Evolutionary conservation across 306 rosid species (phyloP), one percentile per base, ranked within the genome.

Genomic region (Quillaja saponaria): DNA sequence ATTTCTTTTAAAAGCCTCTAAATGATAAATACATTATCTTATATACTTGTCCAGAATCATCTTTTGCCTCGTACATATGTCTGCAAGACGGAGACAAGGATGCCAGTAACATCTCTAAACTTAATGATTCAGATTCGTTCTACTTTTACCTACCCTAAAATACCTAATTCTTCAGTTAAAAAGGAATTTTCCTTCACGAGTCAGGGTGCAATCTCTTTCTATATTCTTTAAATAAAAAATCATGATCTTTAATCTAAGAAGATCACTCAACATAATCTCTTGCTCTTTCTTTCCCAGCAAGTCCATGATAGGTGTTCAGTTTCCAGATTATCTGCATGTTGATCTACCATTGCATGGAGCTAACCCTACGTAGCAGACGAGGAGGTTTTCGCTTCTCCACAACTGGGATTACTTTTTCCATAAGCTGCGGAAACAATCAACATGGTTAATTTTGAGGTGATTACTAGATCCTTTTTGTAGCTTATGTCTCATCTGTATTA

Each of bases 381-480:
- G 84, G 83, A 4, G 86, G 94, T 64, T 64, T 72, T 69, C 71
- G 88, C 85, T 82, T 83, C 78, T 92, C 96, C 34, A 62, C 87
- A 34, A 84, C 20, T 6, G 96, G 98, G 38, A 92, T 80, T 37
- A 92, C 67, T 13, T 82, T 81, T 68, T 88, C 94, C 90, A 88
- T 86, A 53, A 92, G 78, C 98, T 92, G 90, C 87, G 76, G 19
- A 19, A 73, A 21, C 62, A 45, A 63, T 37, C 25, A 62, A 55
- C 16, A 51, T 60, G 45, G 53, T 68, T 34, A 77, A 61, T 49
- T 16, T 12, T 37, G 31, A 51, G 39, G 63, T 47, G 39, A 46
- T 35, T 20, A 66, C 3, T 13, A 39, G 45, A 28, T n/a, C 25
- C 51, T 16, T 38, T 55, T 10, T 19, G 49, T 35, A 53, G 55